Conservation (phyloP, 2,329 filamentous ascomycete genomes). For the Fusarium xylarioides region DNA sequence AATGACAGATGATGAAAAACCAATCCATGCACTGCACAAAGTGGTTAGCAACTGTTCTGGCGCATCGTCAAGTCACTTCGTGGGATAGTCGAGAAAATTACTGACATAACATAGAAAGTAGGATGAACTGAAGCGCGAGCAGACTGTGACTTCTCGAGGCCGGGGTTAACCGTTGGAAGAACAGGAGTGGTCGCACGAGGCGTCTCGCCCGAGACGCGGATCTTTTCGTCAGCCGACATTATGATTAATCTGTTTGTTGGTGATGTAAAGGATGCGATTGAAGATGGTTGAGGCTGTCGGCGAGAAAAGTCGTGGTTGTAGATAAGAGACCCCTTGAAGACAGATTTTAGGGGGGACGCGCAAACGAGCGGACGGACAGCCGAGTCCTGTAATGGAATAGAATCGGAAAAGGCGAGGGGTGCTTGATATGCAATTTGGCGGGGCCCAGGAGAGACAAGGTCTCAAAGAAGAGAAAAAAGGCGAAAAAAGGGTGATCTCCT, state of each 20-base stretch:
- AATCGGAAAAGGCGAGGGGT: constrained; percentile 42
- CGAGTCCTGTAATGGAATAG: constrained; percentile 45
- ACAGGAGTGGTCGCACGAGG: constrained; percentile 69
- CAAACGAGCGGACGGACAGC: constrained; percentile 53
- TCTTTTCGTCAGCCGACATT: constrained; percentile 75
- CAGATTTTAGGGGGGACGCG: constrained; percentile 48
- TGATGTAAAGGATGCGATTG: constrained; percentile 37
- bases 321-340: constrained; percentile 42
- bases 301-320: constrained; percentile 33
- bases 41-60: constrained; percentile 16
- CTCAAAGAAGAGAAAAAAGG: constrained; percentile 46
- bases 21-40: constrained; percentile 82
- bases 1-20: constrained; percentile 91
- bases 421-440: constrained; percentile 50
- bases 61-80: not conserved
- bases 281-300: constrained; percentile 24
- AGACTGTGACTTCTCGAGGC: constrained; percentile 74
- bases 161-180: constrained; percentile 83
- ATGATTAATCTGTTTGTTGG: constrained; percentile 56
- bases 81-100: constrained; percentile 23
- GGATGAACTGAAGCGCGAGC: constrained; percentile 76
- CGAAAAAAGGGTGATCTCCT: constrained; percentile 23
- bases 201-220: constrained; percentile 81
- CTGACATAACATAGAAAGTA: constrained; percentile 82
- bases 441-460: constrained; percentile 40